A percentile compares a stretch with the other conserved stretches of the same genome.
Conservation (phyloP, 176 grass and related monocot species). For the Calamus simplicifolius region DNA sequence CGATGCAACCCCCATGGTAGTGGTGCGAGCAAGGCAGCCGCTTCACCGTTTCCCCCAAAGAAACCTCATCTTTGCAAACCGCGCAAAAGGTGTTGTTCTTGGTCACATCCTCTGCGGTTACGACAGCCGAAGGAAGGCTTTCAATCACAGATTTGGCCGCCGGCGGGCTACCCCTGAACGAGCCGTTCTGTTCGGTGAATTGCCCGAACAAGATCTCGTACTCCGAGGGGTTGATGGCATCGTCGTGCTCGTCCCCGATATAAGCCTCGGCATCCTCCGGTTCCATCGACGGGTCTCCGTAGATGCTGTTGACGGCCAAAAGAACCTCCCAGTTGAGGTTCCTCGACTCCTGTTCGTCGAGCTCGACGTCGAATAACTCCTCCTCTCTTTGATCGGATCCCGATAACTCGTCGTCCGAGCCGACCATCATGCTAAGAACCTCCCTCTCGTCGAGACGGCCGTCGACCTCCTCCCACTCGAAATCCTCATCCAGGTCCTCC, state of each 20-base stretch:
- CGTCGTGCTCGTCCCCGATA: constrained; percentile 4
- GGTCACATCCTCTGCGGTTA: constrained; percentile 20
- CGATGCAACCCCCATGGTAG: constrained; percentile 58
- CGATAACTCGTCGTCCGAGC: constrained; percentile 17
- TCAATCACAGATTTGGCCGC: constrained; percentile 45
- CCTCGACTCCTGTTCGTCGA: constrained; percentile 31
- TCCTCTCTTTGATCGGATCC: too few species aligned
- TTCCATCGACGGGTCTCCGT: too few species aligned
- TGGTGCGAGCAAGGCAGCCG: constrained; percentile 50
- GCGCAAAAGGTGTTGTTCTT: constrained; percentile 13
- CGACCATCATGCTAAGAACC: constrained; percentile 49
- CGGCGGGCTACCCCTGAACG: constrained; percentile 32
- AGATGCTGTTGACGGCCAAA: constrained; percentile 7
- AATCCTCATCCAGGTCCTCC: constrained; percentile 22
- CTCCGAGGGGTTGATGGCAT: constrained; percentile 8
- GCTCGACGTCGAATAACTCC: too few species aligned
- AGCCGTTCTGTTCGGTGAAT: constrained; percentile 14
- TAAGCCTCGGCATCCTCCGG: constrained; percentile 12
- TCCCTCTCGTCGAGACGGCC: constrained; percentile 38
- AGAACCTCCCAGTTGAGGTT: constrained; percentile 66
- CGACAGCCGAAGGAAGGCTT: constrained; percentile 31
- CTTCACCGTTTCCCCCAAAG: constrained; percentile 36
- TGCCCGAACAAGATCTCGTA: constrained; percentile 57
- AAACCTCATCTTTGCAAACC: constrained; percentile 65
- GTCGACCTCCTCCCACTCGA: constrained; percentile 68